phyloP scores from a whole-genome alignment of 371 early-diverging fungal species.

The Actinomucor elegans region DNA sequence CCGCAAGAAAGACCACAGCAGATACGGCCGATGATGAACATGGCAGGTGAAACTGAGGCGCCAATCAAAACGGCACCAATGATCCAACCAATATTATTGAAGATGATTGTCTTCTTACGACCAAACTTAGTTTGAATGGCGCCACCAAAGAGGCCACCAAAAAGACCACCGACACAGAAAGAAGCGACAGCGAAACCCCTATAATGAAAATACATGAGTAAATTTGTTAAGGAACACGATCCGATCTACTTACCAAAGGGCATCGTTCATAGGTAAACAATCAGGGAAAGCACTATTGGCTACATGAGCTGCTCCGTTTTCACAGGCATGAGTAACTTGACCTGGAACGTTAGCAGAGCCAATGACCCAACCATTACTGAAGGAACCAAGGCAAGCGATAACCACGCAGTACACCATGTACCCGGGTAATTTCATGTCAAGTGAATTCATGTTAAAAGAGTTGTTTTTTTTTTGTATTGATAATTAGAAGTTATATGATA shows the following conservation, averaged over 20 bases:
- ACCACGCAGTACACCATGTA: conserved; percentile 46
- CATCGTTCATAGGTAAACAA: conserved; percentile 29
- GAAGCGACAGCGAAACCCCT: conserved; percentile 67
- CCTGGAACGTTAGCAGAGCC: conserved; percentile 51
- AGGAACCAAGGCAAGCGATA: conserved; percentile 35
- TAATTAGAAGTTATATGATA: no score
- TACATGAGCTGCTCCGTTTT: conserved; percentile 14
- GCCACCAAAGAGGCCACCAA: conserved; percentile 68
- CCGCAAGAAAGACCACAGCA: conserved; percentile 81
- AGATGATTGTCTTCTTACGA: conserved; percentile 61
- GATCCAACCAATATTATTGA: conserved; percentile 62
- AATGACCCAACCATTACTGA: conserved; percentile 46
- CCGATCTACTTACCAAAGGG: no score
- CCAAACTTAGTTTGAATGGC: conserved; percentile 56
- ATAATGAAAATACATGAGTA: no score
- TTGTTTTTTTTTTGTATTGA: no score
- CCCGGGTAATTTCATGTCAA: conserved; percentile 28
- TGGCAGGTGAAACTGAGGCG: conserved; percentile 54
- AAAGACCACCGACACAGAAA: conserved; percentile 70
- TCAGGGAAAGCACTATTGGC: conserved; percentile 19
- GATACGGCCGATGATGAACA: conserved; percentile 77
- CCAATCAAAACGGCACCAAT: conserved; percentile 62
- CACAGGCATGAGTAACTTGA: conserved; percentile 26
- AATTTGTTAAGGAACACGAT: no score
- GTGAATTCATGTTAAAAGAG: no score